A percentile compares a stretch with the other conserved stretches of the same genome.
Evolutionary conservation across 192 early-diverging fungal species (phyloP).

Genomic region (Coemansia sp.): DNA sequence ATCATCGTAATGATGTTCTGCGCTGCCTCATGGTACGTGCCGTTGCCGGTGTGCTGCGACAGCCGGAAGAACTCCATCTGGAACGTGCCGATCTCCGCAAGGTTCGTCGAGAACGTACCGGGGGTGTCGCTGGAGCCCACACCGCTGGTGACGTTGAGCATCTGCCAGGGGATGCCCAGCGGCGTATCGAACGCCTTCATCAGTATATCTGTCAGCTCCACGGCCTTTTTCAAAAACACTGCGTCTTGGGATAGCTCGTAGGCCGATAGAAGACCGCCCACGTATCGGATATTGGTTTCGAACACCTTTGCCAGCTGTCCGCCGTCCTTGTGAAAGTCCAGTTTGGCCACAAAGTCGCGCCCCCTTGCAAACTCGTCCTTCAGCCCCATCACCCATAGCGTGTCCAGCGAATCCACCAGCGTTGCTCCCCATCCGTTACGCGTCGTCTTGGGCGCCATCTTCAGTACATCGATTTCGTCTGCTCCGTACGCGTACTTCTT

Average conservation of each 20-base stretch:
- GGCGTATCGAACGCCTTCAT: slow-evolving; percentile 73
- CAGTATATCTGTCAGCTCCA: slow-evolving; percentile 73
- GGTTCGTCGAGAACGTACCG: slow-evolving; percentile 42
- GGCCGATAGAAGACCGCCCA: slow-evolving; percentile 84
- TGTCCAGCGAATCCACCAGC: slow-evolving; percentile 86
- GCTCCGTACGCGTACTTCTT: slow-evolving; percentile 71
- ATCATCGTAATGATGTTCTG: slow-evolving; percentile 62
- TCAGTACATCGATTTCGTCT: slow-evolving; percentile 64
- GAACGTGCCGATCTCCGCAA: slow-evolving; percentile 79
- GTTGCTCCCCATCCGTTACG: slow-evolving; percentile 76
- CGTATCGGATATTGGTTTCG: slow-evolving; percentile 85
- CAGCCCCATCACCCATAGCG: slow-evolving; percentile 78
- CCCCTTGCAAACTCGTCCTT: slow-evolving; percentile 74
- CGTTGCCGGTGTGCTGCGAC: slow-evolving; percentile 70
- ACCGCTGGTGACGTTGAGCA: slow-evolving; percentile 61
- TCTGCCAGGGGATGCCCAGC: slow-evolving; percentile 72
- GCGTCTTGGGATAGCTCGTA: slow-evolving; percentile 70
- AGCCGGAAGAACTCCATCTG: slow-evolving; percentile 93
- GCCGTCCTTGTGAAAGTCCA: slow-evolving; percentile 65
- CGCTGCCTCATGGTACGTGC: slow-evolving; percentile 78
- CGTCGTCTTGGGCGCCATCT: slow-evolving; percentile 41
- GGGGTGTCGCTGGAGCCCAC: slow-evolving; percentile 57
- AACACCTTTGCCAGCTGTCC: slow-evolving; percentile 71
- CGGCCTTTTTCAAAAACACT: slow-evolving; percentile 68
- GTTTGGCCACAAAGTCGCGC: slow-evolving; percentile 65